Evolutionary conservation across 768 basidiomycete genomes (phyloP).

Genomic region (Naganishia onofrii): DNA sequence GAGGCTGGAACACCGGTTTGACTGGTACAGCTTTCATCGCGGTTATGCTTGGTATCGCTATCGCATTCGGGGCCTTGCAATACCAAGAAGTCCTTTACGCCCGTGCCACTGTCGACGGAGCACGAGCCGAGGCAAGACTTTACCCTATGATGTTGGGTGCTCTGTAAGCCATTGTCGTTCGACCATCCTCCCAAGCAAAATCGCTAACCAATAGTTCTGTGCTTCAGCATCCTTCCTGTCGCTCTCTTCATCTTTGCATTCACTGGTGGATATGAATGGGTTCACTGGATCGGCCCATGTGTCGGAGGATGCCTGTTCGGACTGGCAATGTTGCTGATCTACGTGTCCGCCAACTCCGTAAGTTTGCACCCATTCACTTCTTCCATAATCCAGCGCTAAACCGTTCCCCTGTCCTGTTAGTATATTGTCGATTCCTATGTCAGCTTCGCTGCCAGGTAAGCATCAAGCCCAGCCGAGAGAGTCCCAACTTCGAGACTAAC

Average conservation of each 20-base stretch:
- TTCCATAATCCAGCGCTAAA: not conserved
- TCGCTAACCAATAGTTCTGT: not conserved
- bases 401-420: constrained; percentile 9
- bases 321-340: constrained; percentile 60
- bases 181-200: not conserved
- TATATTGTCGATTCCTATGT: constrained; percentile 43
- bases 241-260: constrained; percentile 72
- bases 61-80: constrained; percentile 35
- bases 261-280: constrained; percentile 58
- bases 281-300: constrained; percentile 71
- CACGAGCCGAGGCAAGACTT: constrained; percentile 39
- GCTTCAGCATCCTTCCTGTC: constrained; percentile 57
- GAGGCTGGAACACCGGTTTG: constrained; percentile 36
- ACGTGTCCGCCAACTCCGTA: constrained; percentile 62
- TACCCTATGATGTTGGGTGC: constrained; percentile 45
- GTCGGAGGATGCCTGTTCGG: constrained; percentile 60
- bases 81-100: constrained; percentile 44
- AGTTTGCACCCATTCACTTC: constrained; percentile 17
- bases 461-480: not conserved
- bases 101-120: constrained; percentile 4
- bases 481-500: not conserved
- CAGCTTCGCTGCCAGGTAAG: constrained; percentile 41
- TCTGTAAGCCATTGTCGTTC: constrained; percentile 23
- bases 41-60: constrained; percentile 36
- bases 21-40: constrained; percentile 38